Percentiles rank a stretch among this genome's conserved stretches.
Evolutionary conservation across 805 yeast species (phyloP).

Genomic region (Henningerozyma blattae): DNA sequence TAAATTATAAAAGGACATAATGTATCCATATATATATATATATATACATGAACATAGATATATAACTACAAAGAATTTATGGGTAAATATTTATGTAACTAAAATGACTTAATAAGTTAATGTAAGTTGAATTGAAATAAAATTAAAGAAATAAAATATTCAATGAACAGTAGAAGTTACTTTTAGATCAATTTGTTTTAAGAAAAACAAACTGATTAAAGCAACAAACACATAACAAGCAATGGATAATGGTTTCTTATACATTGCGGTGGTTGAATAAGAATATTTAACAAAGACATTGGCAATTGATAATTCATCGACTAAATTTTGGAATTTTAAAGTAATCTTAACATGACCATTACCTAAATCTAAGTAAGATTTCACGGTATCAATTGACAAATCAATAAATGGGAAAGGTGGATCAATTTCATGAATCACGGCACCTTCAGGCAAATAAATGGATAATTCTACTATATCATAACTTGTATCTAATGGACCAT

Average conservation of each 20-base stretch:
- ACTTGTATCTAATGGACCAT: conserved; percentile 57
- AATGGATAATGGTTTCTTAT: conserved; percentile 55
- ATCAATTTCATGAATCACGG: conserved; percentile 43
- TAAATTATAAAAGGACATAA: too few relatives aligned
- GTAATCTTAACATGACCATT: conserved; percentile 70
- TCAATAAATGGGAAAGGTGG: conserved; percentile 35
- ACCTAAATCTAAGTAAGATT: conserved; percentile 60
- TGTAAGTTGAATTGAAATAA: too few relatives aligned
- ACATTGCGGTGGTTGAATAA: conserved; percentile 40
- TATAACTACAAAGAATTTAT: too few relatives aligned
- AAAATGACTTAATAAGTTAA: too few relatives aligned
- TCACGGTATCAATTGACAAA: conserved; percentile 22
- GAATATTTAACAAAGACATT: conserved; percentile 52
- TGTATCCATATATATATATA: too few relatives aligned
- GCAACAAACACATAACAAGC: conserved; percentile 52
- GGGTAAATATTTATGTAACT: too few relatives aligned
- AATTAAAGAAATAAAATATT: too few relatives aligned
- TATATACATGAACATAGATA: too few relatives aligned
- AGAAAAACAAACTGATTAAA: conserved; percentile 39
- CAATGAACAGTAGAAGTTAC: conserved; percentile 11
- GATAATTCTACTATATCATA: conserved; percentile 51
- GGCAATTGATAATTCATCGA: conserved; percentile 52
- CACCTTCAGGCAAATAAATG: conserved; percentile 80
- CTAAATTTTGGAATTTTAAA: conserved; percentile 44
- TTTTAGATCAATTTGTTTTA: conserved; percentile 35